A percentile compares a stretch with the other conserved stretches of the same genome.
These are phyloP conservation scores for Haplographium delicatum DNA, from an alignment of 495 filamentous ascomycete species.

Conservation along the genomic window DNA sequence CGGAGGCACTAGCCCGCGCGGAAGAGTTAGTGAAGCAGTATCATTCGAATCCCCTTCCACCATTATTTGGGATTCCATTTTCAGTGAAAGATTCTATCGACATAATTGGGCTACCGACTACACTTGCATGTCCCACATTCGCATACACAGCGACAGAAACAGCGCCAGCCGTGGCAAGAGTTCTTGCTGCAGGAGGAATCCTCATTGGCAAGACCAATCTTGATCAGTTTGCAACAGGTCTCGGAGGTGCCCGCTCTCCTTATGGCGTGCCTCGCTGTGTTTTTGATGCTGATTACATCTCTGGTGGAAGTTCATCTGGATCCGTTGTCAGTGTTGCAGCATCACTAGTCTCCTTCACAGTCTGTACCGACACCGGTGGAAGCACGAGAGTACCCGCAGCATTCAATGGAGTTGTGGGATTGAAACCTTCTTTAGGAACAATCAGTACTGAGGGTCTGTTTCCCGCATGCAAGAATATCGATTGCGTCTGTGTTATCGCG, in stretches of 20 bases:
- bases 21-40: background rate
- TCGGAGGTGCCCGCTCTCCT: conserved; percentile 47
- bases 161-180: conserved; percentile 26
- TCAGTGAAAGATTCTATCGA: conserved; percentile 29
- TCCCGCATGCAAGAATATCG: conserved; percentile 54
- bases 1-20: background rate
- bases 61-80: conserved; percentile 17
- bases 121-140: conserved; percentile 51
- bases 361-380: conserved; percentile 55
- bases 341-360: conserved; percentile 45
- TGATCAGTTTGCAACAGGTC: conserved; percentile 63
- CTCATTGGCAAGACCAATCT: conserved; percentile 61
- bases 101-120: conserved; percentile 48
- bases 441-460: conserved; percentile 37
- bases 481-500: conserved; percentile 55
- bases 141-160: conserved; percentile 36
- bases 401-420: conserved; percentile 40
- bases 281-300: conserved; percentile 39
- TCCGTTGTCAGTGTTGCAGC: conserved; percentile 46
- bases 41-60: background rate
- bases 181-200: conserved; percentile 43
- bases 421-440: conserved; percentile 47
- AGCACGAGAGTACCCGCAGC: conserved; percentile 50
- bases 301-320: conserved; percentile 53
- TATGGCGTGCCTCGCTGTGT: conserved; percentile 49